Base-by-base conservation (phyloP, 2,329 filamentous ascomycete genomes). In the Tolypocladium pustulatum region DNA sequence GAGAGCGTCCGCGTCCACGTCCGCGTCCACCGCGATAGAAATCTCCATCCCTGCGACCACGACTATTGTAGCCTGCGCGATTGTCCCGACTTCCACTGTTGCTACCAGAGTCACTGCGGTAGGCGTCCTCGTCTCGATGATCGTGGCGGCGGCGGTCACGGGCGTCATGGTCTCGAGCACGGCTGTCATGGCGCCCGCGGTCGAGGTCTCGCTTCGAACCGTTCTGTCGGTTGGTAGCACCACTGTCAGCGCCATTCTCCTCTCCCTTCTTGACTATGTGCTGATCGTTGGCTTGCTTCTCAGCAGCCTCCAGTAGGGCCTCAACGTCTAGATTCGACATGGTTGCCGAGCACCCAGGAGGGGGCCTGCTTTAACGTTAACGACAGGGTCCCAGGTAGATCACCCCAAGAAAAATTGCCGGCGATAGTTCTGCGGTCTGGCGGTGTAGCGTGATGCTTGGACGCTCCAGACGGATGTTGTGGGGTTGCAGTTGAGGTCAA, bases 221-320 rank as follows among this genome's bases (percentile, higher is more conserved):
- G 65, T 75, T 76, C 22, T 56, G 37, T 32, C 53, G 41, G n/a
- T 36, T 27, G 30, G 15, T 15, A 22, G 40, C 56, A 27, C 41
- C 40, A 3, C 22, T 20, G 27, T 53, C 53, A 25, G 53, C 22
- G 62, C 84, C 82, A 64, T 77, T 70, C 59, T 75, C 71, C 63
- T 72, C 66, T 66, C 75, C 76, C 61, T 67, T 69, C 61, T 78
- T 77, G 30, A n/a, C 49, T 34, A 30, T 30, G 49, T 52, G 49
- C 67, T 78, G 77, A 57, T 81, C 76, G 57, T 77, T 75, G 61
- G 78, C 75, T 64, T 80, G 79, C 71, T 85, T 86, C 57, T 89
- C 90, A 62, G 89, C 90, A 56, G 89, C 90, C 75, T 96, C 91
- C 66, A 97, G 85, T 64, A 97, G 83, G 65, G 91, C 90, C 80